Evolutionary conservation across 2,329 filamentous ascomycete genomes (phyloP).

Genomic region (Cladosporium cucumerinum): DNA sequence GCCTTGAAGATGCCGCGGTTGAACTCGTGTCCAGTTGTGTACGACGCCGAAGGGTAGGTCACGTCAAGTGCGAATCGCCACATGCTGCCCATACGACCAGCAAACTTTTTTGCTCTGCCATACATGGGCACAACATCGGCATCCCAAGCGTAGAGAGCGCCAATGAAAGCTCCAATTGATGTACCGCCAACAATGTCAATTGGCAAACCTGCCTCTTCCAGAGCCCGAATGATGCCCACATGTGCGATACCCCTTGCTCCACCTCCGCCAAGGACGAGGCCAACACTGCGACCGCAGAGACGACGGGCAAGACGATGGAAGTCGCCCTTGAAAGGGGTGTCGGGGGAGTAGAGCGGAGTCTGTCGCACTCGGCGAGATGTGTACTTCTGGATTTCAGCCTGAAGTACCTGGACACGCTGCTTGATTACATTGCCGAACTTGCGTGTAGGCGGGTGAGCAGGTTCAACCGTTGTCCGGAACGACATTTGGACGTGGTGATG

Average conservation of each 20-base stretch:
- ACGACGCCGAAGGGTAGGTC: constrained; percentile 93
- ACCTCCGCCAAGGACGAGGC: constrained; percentile 88
- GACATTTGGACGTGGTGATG: constrained; percentile 98
- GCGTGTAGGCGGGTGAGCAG: constrained; percentile 67
- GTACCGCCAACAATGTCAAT: constrained; percentile 95
- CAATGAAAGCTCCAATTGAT: constrained; percentile 93
- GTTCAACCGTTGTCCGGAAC: constrained; percentile 68
- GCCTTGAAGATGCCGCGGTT: constrained; percentile 99
- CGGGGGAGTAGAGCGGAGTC: constrained; percentile 81
- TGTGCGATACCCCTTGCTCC: constrained; percentile 90
- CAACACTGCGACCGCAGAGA: constrained; percentile 90
- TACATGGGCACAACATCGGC: constrained; percentile 97
- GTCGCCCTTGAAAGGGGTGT: constrained; percentile 92
- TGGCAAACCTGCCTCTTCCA: constrained; percentile 94
- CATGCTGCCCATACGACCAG: constrained; percentile 97
- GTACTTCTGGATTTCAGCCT: constrained; percentile 97
- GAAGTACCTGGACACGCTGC: constrained; percentile 86
- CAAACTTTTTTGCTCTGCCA: constrained; percentile 93
- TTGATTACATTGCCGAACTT: constrained; percentile 83
- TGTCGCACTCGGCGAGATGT: constrained; percentile 90
- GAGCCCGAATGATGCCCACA: constrained; percentile 86
- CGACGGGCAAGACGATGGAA: constrained; percentile 89
- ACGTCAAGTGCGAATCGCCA: constrained; percentile 97
- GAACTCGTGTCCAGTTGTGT: constrained; percentile 98
- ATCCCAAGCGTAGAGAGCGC: constrained; percentile 90